phyloP scores from a whole-genome alignment of 148 eudicot genomes.

The Camellia lanceoleosa region DNA sequence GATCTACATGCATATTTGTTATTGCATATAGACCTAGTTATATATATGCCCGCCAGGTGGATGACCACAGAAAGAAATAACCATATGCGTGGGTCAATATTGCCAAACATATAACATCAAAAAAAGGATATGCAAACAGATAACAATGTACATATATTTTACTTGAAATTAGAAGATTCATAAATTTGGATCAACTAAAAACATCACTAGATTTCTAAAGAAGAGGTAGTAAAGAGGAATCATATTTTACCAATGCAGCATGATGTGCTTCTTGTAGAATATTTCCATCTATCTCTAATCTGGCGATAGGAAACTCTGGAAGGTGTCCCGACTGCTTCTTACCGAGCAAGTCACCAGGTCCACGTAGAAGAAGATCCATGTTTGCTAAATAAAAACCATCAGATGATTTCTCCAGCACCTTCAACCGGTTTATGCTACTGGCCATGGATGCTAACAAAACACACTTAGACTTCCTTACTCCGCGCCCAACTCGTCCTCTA shows the following conservation, averaged over 20 bases:
- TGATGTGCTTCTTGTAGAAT: constrained; percentile 88
- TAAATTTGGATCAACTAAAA: not conserved
- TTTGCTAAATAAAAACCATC: constrained; percentile 87
- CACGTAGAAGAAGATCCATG: constrained; percentile 82
- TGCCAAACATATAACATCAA: not conserved
- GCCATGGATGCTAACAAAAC: constrained; percentile 51
- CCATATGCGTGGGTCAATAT: not conserved
- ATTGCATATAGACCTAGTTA: not conserved
- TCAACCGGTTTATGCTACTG: constrained; percentile 57
- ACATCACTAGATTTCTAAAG: not conserved
- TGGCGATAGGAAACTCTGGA: constrained; percentile 91
- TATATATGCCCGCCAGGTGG: not conserved
- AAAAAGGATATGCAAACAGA: not conserved
- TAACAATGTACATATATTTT: not conserved
- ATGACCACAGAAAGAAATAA: not conserved
- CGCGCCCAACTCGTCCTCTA: constrained; percentile 93
- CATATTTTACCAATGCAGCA: constrained; percentile 69
- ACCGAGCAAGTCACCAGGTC: constrained; percentile 98
- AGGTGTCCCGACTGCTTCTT: constrained; percentile 97
- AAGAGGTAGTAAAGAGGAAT: not conserved
- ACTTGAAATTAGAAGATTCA: not conserved
- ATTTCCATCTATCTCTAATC: constrained; percentile 85
- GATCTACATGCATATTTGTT: not conserved
- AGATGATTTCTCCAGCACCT: constrained; percentile 67
- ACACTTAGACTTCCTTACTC: constrained; percentile 79